A percentile compares a stretch with the other conserved stretches of the same genome.
These are phyloP conservation scores for Colletotrichum sidae DNA, from an alignment of 2,329 filamentous ascomycete genomes.

Conservation along the genomic window DNA sequence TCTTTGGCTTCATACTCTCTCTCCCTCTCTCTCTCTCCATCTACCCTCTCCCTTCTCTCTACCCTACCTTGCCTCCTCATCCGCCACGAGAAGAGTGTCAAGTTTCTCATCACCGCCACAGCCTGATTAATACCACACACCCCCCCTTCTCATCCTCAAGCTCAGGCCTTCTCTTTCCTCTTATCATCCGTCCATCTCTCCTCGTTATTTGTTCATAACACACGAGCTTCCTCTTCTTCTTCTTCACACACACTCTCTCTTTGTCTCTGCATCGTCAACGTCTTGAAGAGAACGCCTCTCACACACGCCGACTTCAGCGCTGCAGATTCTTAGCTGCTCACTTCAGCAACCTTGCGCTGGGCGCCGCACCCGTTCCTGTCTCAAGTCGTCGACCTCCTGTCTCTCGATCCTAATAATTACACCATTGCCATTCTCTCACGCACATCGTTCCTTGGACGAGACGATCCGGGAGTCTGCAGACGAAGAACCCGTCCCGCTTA, in stretches of 20 bases:
- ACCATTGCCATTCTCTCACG: conserved; percentile 16
- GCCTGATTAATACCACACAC: conserved; percentile 35
- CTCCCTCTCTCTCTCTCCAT: conserved; percentile 1
- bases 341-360: conserved; percentile 38
- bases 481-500: conserved; percentile 31
- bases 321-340: conserved; percentile 30
- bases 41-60: background rate
- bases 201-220: conserved; percentile 9
- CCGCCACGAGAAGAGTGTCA: conserved; percentile 16
- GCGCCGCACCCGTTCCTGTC: conserved; percentile 37
- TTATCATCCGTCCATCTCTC: conserved; percentile 27
- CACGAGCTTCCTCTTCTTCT: background rate
- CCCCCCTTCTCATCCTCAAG: conserved; percentile 15
- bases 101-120: conserved; percentile 30
- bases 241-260: conserved; percentile 5
- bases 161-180: conserved; percentile 34
- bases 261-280: conserved; percentile 8
- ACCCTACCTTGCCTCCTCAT: background rate
- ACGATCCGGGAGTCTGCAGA: conserved; percentile 30
- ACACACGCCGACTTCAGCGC: conserved; percentile 17
- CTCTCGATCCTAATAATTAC: conserved; percentile 19
- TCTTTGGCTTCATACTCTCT: conserved; percentile 11
- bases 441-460: conserved; percentile 23
- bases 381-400: conserved; percentile 32
- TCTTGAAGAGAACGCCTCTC: background rate